phyloP scores from a whole-genome alignment of 768 basidiomycete species.

The Hygrocybe punicea region DNA sequence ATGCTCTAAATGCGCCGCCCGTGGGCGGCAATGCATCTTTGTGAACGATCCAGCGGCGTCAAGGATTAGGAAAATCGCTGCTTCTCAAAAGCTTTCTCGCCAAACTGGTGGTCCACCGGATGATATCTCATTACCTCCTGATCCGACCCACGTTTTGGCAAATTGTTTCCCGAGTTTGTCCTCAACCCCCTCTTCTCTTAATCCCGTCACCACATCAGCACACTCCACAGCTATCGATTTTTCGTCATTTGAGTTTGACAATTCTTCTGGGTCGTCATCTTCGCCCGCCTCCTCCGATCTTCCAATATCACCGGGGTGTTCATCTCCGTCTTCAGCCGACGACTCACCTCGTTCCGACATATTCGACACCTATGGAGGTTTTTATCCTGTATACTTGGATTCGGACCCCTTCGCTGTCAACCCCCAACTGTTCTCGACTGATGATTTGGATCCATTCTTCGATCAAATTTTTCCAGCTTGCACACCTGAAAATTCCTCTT shows the following conservation, averaged over 20 bases:
- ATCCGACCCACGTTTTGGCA: not conserved
- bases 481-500: not conserved
- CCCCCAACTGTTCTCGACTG: constrained; percentile 35
- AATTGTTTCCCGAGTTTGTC: not conserved
- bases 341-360: constrained; percentile 41
- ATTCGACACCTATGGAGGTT: constrained; percentile 28
- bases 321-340: too few species aligned
- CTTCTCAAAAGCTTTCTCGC: constrained; percentile 14
- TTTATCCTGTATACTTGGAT: constrained; percentile 31
- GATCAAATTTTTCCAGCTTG: not conserved
- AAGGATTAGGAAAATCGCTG: constrained; percentile 37
- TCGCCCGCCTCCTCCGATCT: constrained; percentile 36
- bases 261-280: too few species aligned
- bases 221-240: too few species aligned
- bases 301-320: too few species aligned
- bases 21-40: constrained; percentile 65
- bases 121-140: not conserved
- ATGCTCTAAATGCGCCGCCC: constrained; percentile 61
- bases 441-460: constrained; percentile 17
- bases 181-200: not conserved
- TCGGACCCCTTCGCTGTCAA: constrained; percentile 33
- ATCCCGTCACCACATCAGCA: not conserved
- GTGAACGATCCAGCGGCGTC: constrained; percentile 47
- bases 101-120: not conserved
- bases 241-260: too few species aligned